phyloP scores from a whole-genome alignment of 495 filamentous ascomycete genomes.

The Oidiodendron maius region DNA sequence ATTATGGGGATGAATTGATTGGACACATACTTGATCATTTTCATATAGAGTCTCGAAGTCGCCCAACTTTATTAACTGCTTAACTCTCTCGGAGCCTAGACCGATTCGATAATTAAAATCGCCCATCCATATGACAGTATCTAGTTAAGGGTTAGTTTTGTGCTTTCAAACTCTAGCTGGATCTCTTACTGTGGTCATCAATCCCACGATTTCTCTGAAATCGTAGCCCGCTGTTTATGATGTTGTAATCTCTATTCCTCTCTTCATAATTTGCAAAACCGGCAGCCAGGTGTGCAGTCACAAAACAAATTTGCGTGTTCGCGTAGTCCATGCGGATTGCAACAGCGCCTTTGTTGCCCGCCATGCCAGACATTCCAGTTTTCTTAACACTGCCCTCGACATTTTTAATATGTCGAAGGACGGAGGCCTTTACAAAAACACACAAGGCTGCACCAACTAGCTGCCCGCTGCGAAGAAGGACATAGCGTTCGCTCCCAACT shows the following conservation, averaged over 20 bases:
- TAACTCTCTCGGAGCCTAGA: slow-evolving; percentile 70
- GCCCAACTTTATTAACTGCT: slow-evolving; percentile 59
- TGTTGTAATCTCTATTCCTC: slow-evolving; percentile 81
- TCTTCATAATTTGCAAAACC: slow-evolving; percentile 98
- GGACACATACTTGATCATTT: slow-evolving; percentile 72
- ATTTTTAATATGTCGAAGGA: slow-evolving; percentile 79
- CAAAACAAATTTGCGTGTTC: slow-evolving; percentile 89
- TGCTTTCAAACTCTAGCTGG: background rate
- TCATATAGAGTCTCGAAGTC: slow-evolving; percentile 79
- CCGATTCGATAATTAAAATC: slow-evolving; percentile 99
- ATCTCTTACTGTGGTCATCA: slow-evolving; percentile 63
- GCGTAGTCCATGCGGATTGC: slow-evolving; percentile 94
- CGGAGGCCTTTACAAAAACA: slow-evolving; percentile 78
- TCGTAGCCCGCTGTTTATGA: slow-evolving; percentile 77
- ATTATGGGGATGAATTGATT: too few relatives aligned
- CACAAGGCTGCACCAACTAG: slow-evolving; percentile 90
- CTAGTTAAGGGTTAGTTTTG: slow-evolving; percentile 26
- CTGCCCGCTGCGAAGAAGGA: slow-evolving; percentile 85
- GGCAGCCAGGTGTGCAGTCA: slow-evolving; percentile 94
- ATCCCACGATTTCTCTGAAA: slow-evolving; percentile 89
- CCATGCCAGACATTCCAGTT: slow-evolving; percentile 95
- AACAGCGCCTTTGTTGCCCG: slow-evolving; percentile 96
- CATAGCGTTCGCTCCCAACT: slow-evolving; percentile 67
- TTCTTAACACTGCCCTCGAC: slow-evolving; percentile 96
- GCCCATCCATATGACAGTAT: slow-evolving; percentile 88